Base-by-base conservation (phyloP, 2,329 filamentous ascomycete species). In the Diaporthe amygdali region DNA sequence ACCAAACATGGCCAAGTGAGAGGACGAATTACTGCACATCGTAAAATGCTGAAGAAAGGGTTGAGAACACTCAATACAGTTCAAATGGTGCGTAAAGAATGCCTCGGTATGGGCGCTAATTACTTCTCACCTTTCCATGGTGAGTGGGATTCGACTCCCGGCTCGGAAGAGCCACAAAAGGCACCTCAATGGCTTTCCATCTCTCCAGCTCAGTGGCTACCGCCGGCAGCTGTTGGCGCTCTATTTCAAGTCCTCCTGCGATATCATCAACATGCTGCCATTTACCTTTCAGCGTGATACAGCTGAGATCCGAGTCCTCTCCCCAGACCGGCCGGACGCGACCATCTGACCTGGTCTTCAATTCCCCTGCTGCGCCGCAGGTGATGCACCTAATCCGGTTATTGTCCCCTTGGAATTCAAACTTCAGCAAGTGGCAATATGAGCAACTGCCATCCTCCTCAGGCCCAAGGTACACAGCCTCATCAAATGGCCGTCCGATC, bases 231-330 rank as follows among this genome's bases (percentile, higher is more conserved):
- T 32, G 15, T 32, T 44, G 5, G 17, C 56, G 39, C 39, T 61
- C 56, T 3, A 22, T 61, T 22, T 9, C 3, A n/a, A 61, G 39
- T 15, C 56, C 39, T 15, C 46, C 56, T 12, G 27, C 39, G 6
- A 61, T 61, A 30, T 61, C 39, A 32, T 61, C 56, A 22, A 61
- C 25, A n/a, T 61, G 56, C 6, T 61, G 56, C 56, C 56, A 61
- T 17, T 61, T 61, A 2, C 56, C 56, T 27, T 32, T 61, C 7
- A 61, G 56, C 2, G 56, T 61, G 17, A 46, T 32, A 39, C 56
- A 61, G 39, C 56, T 61, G 2, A 61, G 17, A 32, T 32, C 56
- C n/a, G 25, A 61, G 39, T 34, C 56, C 10, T 46, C 39, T 20
- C 46, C 56, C 56, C 56, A 61, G 5, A 61, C 9, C 10, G 56